A percentile compares a stretch with the other conserved stretches of the same genome.
Conservation (phyloP, 331 rosid species). For the Acacia pycnantha region DNA sequence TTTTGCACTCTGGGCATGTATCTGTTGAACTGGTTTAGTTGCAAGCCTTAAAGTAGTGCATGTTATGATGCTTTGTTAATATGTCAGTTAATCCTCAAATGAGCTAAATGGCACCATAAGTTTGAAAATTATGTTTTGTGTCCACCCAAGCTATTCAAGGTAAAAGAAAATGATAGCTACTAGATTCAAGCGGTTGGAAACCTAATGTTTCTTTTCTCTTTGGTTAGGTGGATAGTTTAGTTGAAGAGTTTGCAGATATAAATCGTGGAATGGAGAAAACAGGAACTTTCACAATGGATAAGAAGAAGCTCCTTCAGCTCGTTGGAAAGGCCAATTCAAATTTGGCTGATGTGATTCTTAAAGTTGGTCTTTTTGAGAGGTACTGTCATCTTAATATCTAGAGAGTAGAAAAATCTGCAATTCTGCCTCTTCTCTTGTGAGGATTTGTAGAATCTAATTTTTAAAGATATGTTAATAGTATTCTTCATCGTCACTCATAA, state of each 20-base stretch:
- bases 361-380: conserved; percentile 99
- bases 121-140: background rate
- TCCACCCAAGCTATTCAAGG: background rate
- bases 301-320: conserved; percentile 93
- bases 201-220: conserved; percentile 19
- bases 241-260: conserved; percentile 89
- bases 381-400: conserved; percentile 28
- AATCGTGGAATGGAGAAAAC: conserved; percentile 98
- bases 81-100: conserved; percentile 11
- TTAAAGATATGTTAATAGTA: background rate
- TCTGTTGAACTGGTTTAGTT: background rate
- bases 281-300: conserved; percentile 96
- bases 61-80: background rate
- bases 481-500: background rate
- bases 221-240: conserved; percentile 82
- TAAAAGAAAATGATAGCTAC: background rate
- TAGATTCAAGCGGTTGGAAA: conserved; percentile 2
- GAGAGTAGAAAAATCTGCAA: conserved; percentile 19
- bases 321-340: conserved; percentile 97
- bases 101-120: background rate
- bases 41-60: background rate
- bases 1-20: background rate
- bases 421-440: background rate
- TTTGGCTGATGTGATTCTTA: conserved; percentile 93
- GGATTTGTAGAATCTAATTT: background rate